Evolutionary conservation across 2,329 filamentous ascomycete genomes (phyloP), one percentile per base, ranked within the genome.

Genomic region (Hymenoscyphus fructigenus): DNA sequence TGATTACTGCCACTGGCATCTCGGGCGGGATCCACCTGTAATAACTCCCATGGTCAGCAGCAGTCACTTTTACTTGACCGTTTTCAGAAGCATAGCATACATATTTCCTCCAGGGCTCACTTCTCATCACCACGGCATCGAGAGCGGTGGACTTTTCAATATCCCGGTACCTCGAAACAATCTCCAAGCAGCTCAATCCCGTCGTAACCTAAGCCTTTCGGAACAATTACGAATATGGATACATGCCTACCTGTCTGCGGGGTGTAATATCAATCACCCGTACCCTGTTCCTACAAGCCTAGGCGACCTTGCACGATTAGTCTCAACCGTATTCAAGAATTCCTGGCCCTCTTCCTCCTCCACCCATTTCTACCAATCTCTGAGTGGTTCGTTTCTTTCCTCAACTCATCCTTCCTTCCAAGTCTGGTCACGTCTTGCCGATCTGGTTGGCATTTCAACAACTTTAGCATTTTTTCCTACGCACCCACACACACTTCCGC

Each of bases 1-100:
- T 66, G 66, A 65, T 67, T 65, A 63, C 67, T 72, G 68, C 68
- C 69, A 70, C 71, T 71, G 66, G 61, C 60, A 72, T 71, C 65
- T 72, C 67, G 70, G 68, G 70, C 56, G 55, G 63, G 68, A 64
- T 63, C 66, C 64, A 59, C 67, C 60, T 65, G 57, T 65, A 66
- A 66, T 63, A 57, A 59, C 57, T 44, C 15, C 20, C 12, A 53
- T 23, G 23, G 44, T 53, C 47, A 53, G 47, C 47, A 53, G 23
- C 28, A 17, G 57, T 28, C 15, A 59, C n/a, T 60, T 61, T 63
- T 62, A 38, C 34, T 60, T 65, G 67, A 66, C 63, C 62, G 65
- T 57, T 63, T 65, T 32, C 32, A 64, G 59, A 32, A 36, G 20
- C 14, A 14, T 6, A 59, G 2, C 36, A 26, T 15, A 15, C n/a